Conservation (phyloP, 2,329 filamentous ascomycete genomes). For the Aspergillus vadensis region DNA sequence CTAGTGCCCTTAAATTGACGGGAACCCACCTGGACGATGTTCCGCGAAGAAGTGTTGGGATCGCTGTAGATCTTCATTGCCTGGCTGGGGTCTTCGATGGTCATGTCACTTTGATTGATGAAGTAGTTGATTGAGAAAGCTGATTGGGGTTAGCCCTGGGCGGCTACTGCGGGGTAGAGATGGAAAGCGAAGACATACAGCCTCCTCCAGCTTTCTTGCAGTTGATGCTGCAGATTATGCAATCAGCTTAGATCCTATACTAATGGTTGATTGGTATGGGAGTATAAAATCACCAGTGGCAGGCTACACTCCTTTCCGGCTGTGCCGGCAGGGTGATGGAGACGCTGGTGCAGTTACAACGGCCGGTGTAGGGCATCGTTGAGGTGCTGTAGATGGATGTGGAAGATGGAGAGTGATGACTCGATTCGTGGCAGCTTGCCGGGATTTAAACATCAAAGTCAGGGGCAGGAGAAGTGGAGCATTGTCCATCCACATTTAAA, state of each 20-base stretch:
- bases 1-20: neutral
- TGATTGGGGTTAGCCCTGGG: neutral
- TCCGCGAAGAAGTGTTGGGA: slow-evolving; percentile 19
- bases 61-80: slow-evolving; percentile 21
- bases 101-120: slow-evolving; percentile 19
- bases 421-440: no score
- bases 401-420: no score
- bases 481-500: no score
- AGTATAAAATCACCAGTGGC: slow-evolving; percentile 24
- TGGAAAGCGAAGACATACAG: slow-evolving; percentile 13
- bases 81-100: slow-evolving; percentile 17
- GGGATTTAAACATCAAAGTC: no score
- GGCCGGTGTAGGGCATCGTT: slow-evolving; percentile 26
- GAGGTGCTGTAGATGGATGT: neutral
- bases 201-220: slow-evolving; percentile 26
- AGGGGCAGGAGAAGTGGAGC: no score
- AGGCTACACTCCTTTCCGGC: slow-evolving; percentile 20
- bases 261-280: neutral
- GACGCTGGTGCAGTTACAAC: slow-evolving; percentile 29
- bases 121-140: slow-evolving; percentile 31
- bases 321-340: slow-evolving; percentile 23
- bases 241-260: neutral
- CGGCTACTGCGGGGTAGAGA: neutral
- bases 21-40: slow-evolving; percentile 16
- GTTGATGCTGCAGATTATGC: slow-evolving; percentile 12